A percentile compares a stretch with the other conserved stretches of the same genome.
phyloP scores from a whole-genome alignment of 2,329 filamentous ascomycete genomes.

The Malbranchea cinnamomea region DNA sequence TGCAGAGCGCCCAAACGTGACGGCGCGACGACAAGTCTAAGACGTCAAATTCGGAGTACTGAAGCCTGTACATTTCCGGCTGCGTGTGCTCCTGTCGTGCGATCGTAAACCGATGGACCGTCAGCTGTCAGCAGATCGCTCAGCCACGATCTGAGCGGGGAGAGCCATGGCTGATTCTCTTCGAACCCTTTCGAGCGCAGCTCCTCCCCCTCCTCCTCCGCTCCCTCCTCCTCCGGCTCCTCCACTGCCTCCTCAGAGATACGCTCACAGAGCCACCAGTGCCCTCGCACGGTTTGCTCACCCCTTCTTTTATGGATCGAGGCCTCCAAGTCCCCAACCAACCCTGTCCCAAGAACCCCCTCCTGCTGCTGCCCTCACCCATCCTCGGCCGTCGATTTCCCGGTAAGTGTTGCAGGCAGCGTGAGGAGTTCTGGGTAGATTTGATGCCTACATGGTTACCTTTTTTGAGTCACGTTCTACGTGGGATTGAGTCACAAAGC shows the following conservation, averaged over 20 bases:
- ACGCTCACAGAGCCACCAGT: constrained; percentile 31
- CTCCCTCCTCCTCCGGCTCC: constrained; percentile 15
- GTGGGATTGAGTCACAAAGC: too few relatives aligned
- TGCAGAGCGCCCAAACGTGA: too few relatives aligned
- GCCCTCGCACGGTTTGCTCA: constrained; percentile 38
- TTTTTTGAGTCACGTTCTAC: too few relatives aligned
- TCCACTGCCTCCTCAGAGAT: constrained; percentile 24
- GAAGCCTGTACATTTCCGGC: too few relatives aligned
- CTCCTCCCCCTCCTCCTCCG: constrained; percentile 10
- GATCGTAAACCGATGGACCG: constrained; percentile 10
- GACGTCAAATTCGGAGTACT: too few relatives aligned
- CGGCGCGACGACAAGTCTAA: too few relatives aligned
- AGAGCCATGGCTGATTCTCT: constrained; percentile 18
- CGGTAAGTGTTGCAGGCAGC: constrained; percentile 17
- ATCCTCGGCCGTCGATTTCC: constrained; percentile 23
- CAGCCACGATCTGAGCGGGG: constrained; percentile 9
- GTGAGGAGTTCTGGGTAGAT: too few relatives aligned
- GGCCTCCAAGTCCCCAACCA: constrained; percentile 38
- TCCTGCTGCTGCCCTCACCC: constrained; percentile 16
- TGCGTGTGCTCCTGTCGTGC: constrained; percentile 3
- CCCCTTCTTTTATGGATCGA: constrained; percentile 38
- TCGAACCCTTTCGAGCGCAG: constrained; percentile 14
- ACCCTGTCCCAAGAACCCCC: too few relatives aligned
- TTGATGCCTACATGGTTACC: too few relatives aligned
- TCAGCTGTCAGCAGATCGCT: constrained; percentile 10